These are phyloP conservation scores for Gomphus bonarii DNA, from an alignment of 1,284 basidiomycete genomes.

Conservation along the genomic window DNA sequence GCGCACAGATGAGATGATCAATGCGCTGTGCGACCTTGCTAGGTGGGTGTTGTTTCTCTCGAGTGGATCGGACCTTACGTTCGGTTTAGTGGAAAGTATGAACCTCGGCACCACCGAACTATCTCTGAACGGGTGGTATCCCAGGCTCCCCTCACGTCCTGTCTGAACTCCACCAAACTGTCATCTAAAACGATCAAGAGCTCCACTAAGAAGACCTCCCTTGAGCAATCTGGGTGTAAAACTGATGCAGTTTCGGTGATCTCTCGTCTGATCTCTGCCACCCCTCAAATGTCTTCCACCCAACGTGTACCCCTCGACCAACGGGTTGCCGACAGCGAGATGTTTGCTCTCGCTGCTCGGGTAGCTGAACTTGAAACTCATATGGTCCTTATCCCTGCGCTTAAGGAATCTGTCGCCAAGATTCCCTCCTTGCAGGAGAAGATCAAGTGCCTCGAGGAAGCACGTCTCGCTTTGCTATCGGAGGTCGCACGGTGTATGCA, in stretches of 20 bases:
- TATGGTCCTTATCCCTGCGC: neutral
- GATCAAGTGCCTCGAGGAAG: neutral
- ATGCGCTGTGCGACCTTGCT: slow-evolving; percentile 2
- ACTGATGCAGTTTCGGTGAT: slow-evolving; percentile 5
- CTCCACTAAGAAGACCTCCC: slow-evolving; percentile 1
- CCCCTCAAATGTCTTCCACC: neutral
- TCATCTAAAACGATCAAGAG: slow-evolving; percentile 3
- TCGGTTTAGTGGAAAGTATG: neutral
- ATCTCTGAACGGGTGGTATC: neutral
- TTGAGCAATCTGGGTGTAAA: slow-evolving; percentile 7
- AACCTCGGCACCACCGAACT: slow-evolving; percentile 1
- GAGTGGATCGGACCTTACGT: neutral
- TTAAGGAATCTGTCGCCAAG: neutral
- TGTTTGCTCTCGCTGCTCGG: neutral
- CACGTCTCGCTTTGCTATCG: neutral
- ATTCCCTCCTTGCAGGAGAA: neutral
- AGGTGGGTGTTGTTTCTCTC: neutral
- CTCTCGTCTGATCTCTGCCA: no score
- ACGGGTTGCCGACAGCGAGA: neutral
- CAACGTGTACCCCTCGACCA: no score
- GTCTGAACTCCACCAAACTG: neutral
- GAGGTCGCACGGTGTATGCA: neutral
- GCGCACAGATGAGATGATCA: slow-evolving; percentile 9
- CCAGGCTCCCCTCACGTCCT: neutral
- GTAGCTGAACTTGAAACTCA: neutral